phyloP scores from a whole-genome alignment of 1,284 basidiomycete genomes.

The Moesziomyces globuligerus region DNA sequence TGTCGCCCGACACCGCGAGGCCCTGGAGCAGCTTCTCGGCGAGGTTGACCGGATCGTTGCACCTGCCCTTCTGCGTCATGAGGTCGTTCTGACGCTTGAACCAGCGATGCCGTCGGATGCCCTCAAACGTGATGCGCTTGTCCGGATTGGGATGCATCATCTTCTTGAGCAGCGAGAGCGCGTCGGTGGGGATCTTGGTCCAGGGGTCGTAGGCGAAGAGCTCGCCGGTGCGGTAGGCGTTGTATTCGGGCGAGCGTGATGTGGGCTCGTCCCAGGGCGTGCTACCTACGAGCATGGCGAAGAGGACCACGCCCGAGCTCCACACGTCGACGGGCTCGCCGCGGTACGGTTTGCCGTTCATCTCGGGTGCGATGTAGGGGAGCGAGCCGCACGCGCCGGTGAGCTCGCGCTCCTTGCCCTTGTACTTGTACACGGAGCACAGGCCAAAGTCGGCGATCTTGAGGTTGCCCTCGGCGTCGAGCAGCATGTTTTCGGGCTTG shows the following conservation, averaged over 20 bases:
- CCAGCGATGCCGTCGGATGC: slow-evolving; percentile 65
- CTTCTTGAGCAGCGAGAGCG: slow-evolving; percentile 68
- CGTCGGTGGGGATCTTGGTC: slow-evolving; percentile 75
- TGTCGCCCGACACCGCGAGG: slow-evolving; percentile 63
- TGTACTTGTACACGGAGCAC: slow-evolving; percentile 88
- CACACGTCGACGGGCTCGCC: slow-evolving; percentile 93
- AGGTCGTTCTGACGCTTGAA: slow-evolving; percentile 60
- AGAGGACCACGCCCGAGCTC: slow-evolving; percentile 96
- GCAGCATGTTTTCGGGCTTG: slow-evolving; percentile 70
- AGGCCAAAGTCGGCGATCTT: slow-evolving; percentile 97
- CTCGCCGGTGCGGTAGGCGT: slow-evolving; percentile 78
- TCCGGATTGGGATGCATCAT: slow-evolving; percentile 63
- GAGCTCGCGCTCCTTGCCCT: slow-evolving; percentile 75
- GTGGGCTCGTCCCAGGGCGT: slow-evolving; percentile 99
- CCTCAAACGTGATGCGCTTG: slow-evolving; percentile 52
- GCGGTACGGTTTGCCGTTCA: slow-evolving; percentile 74
- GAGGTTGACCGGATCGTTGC: slow-evolving; percentile 63
- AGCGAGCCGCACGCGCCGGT: slow-evolving; percentile 81
- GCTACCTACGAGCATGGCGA: slow-evolving; percentile 89
- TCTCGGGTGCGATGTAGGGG: slow-evolving; percentile 92
- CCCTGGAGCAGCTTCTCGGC: slow-evolving; percentile 65
- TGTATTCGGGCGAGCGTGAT: slow-evolving; percentile 79
- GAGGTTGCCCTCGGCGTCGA: slow-evolving; percentile 73
- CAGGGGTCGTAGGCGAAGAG: slow-evolving; percentile 81
- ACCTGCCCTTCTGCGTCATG: slow-evolving; percentile 55